Base-by-base conservation (phyloP, 345 rosid species). In the Bruguiera sexangula region DNA sequence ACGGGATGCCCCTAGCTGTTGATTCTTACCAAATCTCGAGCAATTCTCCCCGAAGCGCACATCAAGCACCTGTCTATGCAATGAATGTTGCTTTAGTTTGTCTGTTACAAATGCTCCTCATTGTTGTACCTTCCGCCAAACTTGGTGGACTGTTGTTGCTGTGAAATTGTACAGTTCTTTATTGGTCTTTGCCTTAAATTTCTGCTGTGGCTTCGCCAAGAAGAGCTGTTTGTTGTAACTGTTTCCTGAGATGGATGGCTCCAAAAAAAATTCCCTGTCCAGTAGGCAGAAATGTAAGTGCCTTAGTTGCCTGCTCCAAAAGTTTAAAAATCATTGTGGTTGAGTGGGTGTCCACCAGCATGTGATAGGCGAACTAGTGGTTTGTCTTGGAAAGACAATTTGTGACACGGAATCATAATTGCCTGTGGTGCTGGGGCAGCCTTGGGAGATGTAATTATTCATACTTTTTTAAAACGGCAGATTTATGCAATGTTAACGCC, bases 1-100 rank as follows among this genome's bases (percentile, higher is more conserved):
- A 94, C 13, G 99, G 96, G 22, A 83, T 91, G 91, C 99, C 99
- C 20, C 73, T 94, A 32, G 96, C 99, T 0, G 96, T 89, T 0
- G 97, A 94, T 69, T 94, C 96, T 8, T 68, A 84, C 0, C 88
- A 94, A 67, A 72, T 89, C 53, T 81, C 84, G 43, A 76, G 67
- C 55, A 78, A 59, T 58, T 85, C 93, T 11, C 74, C 80, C 19
- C 63, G 81, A 1, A 51, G 66, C 27, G 8, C 61, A 31, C 73
- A 69, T 59, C 64, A 31, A 30, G 48, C 66, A 5, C 73, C 77
- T 27, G 21, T 39, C 31, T 30, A 6, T n/a, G 29, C 56, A 56
- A 21, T 63, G 50, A 43, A 43, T 6, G 0, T 70, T 53, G 57
- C 70, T 66, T 61, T 76, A 3, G 63, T 72, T 10, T 60, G 63